Evolutionary conservation across 75 land plant genomes (phyloP).

Genomic region (Isoetes taiwanensis): DNA sequence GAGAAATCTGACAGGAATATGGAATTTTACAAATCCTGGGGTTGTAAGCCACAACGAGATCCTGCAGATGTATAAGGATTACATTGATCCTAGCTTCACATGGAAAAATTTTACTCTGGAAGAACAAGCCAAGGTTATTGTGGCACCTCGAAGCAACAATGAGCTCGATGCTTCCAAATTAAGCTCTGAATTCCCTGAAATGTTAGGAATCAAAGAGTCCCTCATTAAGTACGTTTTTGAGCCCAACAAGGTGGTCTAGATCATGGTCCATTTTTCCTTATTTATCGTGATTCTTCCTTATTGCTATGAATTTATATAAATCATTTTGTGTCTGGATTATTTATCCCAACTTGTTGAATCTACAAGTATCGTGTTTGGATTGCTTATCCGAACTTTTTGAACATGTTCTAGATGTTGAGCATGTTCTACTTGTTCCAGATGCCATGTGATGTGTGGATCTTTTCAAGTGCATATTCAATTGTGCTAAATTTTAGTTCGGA

Average conservation of each 20-base stretch:
- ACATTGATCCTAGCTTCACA: constrained; percentile 46
- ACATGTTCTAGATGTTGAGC: too few relatives aligned
- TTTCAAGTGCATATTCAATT: too few relatives aligned
- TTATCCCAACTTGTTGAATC: too few relatives aligned
- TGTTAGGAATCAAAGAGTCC: constrained; percentile 44
- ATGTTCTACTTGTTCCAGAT: too few relatives aligned
- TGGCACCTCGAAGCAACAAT: constrained; percentile 66
- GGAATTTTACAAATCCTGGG: constrained; percentile 55
- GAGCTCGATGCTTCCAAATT: constrained; percentile 55
- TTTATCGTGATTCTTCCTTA: too few relatives aligned
- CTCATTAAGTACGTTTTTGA: constrained; percentile 49
- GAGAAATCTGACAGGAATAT: constrained; percentile 25
- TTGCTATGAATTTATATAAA: too few relatives aligned
- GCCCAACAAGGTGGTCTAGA: constrained; percentile 42
- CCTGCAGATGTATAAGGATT: constrained; percentile 52
- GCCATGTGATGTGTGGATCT: too few relatives aligned
- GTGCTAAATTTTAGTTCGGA: too few relatives aligned
- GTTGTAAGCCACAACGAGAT: constrained; percentile 58
- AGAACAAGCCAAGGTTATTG: constrained; percentile 69
- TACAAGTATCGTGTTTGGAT: too few relatives aligned
- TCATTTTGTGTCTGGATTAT: too few relatives aligned
- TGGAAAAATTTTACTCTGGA: constrained; percentile 64
- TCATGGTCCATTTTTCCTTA: too few relatives aligned
- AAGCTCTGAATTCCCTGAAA: constrained; percentile 47
- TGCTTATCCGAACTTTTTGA: too few relatives aligned